Evolutionary conservation across 2,329 filamentous ascomycete genomes (phyloP), one percentile per base, ranked within the genome.

Genomic region (Boeremia exigua): DNA sequence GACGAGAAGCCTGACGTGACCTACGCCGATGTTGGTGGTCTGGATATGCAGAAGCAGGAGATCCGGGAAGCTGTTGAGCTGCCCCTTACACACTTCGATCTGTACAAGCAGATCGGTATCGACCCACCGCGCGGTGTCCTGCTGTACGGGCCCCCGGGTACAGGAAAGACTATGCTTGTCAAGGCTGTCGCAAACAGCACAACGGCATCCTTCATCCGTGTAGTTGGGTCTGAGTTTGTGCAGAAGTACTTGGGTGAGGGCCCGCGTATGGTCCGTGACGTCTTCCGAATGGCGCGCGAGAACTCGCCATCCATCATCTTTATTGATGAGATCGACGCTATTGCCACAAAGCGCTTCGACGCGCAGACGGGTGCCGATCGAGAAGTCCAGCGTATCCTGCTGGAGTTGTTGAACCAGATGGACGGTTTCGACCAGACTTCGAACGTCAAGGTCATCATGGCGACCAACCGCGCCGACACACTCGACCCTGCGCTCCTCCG

Each of bases 401-500:
- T 99, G 58, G 95, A 99, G 78, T 82, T 99, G 65, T 88, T 99
- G 62, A 99, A 99, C 81, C 95, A 99, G 80, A 99, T 99, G 95
- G 95, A 99, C 76, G 95, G 95, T 63, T 99, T 99, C 81, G 95
- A 99, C 77, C 95, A 99, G 79, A 96, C 92, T 0, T 91, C 92
- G 76, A 99, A 99, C 78, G 95, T 99, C 79, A 99, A 99, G 82
- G 95, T 99, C 75, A 99, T 99, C 81, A 99, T 99, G 95, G 95
- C 95, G 65, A 99, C 95, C 66, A 99, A 99, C 82, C 90, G 95
- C 75, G 94, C 95, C 64, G 95, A 98, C 77, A 99, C 95, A 6
- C 85, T 99, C 63, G 95, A 99, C 75, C 95, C 95, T 14, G 95
- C 95, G 37, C 84, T 99, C 59, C 86, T 99, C 59, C 92, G 95